phyloP scores from a whole-genome alignment of 768 basidiomycete genomes.

The Mycena floridula region DNA sequence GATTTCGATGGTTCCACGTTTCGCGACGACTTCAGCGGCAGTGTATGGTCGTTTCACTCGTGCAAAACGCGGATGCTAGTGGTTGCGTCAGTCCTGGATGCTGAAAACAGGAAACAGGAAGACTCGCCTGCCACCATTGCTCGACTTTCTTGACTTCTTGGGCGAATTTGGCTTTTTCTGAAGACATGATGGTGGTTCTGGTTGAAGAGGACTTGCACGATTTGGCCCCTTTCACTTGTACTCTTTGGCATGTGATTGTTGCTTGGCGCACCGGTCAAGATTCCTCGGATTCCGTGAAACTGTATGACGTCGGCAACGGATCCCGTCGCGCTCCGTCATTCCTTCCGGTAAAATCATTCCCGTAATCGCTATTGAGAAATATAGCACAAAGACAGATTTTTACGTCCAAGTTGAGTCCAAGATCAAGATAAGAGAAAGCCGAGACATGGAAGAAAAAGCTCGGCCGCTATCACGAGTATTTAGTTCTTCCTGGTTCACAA shows the following conservation, averaged over 20 bases:
- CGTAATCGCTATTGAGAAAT: too few species aligned
- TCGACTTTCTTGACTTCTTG: constrained; percentile 83
- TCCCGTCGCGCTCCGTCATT: too few species aligned
- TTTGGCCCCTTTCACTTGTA: constrained; percentile 18
- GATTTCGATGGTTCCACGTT: constrained; percentile 83
- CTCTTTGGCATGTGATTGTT: constrained; percentile 42
- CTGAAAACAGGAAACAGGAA: constrained; percentile 3
- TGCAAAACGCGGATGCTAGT: constrained; percentile 82
- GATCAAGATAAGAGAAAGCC: too few species aligned
- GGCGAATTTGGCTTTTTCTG: constrained; percentile 65
- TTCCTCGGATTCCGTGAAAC: too few species aligned
- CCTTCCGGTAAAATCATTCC: too few species aligned
- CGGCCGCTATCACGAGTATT: too few species aligned
- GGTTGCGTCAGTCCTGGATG: constrained; percentile 6
- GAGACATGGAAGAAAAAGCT: too few species aligned
- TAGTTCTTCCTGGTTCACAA: too few species aligned
- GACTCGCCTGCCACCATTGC: constrained; percentile 84
- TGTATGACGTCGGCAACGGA: too few species aligned
- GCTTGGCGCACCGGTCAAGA: too few species aligned
- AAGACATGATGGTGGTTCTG: constrained; percentile 39
- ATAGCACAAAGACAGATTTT: too few species aligned
- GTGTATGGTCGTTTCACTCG: constrained; percentile 89
- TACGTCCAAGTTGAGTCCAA: too few species aligned
- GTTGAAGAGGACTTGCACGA: not conserved
- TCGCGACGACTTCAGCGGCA: constrained; percentile 88